Evolutionary conservation across 768 basidiomycete genomes (phyloP).

Genomic region (Steccherinum ochraceum): DNA sequence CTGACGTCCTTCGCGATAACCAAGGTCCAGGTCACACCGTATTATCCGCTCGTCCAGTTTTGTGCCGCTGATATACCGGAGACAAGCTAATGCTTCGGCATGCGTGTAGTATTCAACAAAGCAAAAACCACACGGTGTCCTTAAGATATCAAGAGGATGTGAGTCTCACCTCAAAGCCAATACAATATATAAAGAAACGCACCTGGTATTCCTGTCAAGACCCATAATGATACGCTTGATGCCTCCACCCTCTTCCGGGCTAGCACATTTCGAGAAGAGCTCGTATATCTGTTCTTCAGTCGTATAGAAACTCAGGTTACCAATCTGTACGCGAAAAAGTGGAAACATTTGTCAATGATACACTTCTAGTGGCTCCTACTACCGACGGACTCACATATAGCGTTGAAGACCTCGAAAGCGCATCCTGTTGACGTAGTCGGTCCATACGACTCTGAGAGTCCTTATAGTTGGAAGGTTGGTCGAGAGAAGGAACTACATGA

Average conservation of each 20-base stretch:
- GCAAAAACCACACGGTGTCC: slow-evolving; percentile 92
- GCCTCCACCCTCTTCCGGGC: slow-evolving; percentile 80
- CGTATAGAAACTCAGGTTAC: slow-evolving; percentile 90
- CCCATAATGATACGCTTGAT: slow-evolving; percentile 96
- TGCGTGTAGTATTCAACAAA: slow-evolving; percentile 97
- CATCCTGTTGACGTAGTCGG: slow-evolving; percentile 68
- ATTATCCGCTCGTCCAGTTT: slow-evolving; percentile 99
- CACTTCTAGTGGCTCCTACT: too few species aligned
- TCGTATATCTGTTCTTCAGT: slow-evolving; percentile 97
- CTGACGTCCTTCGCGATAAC: slow-evolving; percentile 94
- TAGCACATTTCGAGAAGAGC: slow-evolving; percentile 85
- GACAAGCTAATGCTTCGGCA: slow-evolving; percentile 83
- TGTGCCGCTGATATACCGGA: slow-evolving; percentile 95
- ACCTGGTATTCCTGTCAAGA: slow-evolving; percentile 85
- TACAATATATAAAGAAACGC: background rate
- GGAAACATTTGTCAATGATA: background rate
- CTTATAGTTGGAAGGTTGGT: slow-evolving; percentile 96
- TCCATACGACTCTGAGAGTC: slow-evolving; percentile 85
- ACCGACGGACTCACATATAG: slow-evolving; percentile 70
- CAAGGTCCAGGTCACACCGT: slow-evolving; percentile 94
- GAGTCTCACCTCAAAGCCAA: background rate
- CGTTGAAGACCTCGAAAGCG: slow-evolving; percentile 81
- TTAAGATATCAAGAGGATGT: slow-evolving; percentile 26
- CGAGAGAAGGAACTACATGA: slow-evolving; percentile 77
- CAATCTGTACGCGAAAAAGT: slow-evolving; percentile 47